Conservation (phyloP, 192 early-diverging fungal species). For the Chytriomyces sp. region DNA sequence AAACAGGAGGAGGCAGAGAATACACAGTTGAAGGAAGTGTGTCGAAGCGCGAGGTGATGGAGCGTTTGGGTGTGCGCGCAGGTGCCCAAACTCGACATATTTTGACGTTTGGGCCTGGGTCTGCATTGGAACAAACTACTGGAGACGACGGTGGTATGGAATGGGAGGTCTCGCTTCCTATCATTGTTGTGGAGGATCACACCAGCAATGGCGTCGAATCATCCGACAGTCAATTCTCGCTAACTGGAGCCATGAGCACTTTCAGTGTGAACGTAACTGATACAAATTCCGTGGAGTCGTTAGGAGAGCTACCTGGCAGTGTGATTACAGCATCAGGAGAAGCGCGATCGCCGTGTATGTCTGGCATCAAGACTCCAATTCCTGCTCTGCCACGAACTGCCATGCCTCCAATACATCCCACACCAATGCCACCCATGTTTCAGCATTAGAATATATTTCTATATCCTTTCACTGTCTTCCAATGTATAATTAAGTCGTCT, state of each 20-base stretch:
- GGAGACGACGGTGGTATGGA: constrained; percentile 12
- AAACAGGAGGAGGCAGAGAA: too few species aligned
- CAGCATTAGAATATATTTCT: constrained; percentile 2
- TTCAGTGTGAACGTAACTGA: constrained; percentile 7
- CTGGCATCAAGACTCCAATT: too few species aligned
- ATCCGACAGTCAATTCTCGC: neutral
- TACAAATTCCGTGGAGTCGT: neutral
- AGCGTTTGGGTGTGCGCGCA: neutral
- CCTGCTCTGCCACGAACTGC: constrained; percentile 30
- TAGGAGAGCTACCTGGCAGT: neutral
- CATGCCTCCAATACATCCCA: constrained; percentile 23
- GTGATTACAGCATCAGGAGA: neutral
- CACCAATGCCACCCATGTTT: neutral
- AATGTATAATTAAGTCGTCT: too few species aligned
- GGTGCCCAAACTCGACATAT: constrained; percentile 2
- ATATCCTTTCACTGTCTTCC: too few species aligned
- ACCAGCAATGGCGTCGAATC: neutral
- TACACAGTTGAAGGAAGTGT: constrained; percentile 18
- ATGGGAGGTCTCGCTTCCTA: constrained; percentile 22
- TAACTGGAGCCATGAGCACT: neutral
- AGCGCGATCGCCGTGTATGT: too few species aligned
- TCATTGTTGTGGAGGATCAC: constrained; percentile 34
- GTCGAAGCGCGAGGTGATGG: constrained; percentile 13
- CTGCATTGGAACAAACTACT: neutral
- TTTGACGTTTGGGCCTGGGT: constrained; percentile 24